Base-by-base conservation (phyloP, 257 asterid genomes). In the Cruciata laevipes region DNA sequence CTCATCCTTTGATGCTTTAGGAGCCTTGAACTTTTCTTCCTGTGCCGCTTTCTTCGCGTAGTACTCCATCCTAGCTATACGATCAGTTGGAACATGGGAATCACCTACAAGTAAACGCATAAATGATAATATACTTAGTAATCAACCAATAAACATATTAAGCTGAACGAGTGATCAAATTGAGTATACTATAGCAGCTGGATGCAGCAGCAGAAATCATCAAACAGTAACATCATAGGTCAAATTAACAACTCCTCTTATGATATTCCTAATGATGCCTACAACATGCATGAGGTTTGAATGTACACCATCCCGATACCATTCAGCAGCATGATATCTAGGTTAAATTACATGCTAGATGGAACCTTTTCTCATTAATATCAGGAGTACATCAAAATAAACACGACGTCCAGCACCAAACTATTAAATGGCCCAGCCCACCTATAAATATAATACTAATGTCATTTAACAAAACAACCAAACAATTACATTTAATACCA, bases 41-140 rank as follows among this genome's bases (percentile, higher is more conserved):
- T 69, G 78, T 65, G 98, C 98, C 63, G 98, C 98, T 77, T 85
- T 91, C 74, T 91, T 91, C 95, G 83, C 80, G 84, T 87, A 91
- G 73, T 83, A 91, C 68, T 91, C 98, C 96, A 89, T 91, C 98
- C 89, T 91, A 13, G 96, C 95, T 61, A 91, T 80, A 59, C 95
- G 98, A 81, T 91, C 98, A 60, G 75, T 62, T 69, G 84, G 84
- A 40, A 74, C 75, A 73, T 77, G 82, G 65, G 88, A 69, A 70
- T 85, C 88, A 69, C 84, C 95, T 85, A 71, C 35, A 80, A 71
- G 66, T 33, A n/a, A 63, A 32, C 61, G 55, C 76, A 68, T 33
- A 40, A 38, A 72, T 57, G 59, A 73, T 62, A 32, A 37, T 18
- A 30, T 61, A 33, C 65, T 61, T 40, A 17, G 47, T 61, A 61